Evolutionary conservation across 148 eudicot genomes (phyloP), one percentile per base, ranked within the genome.

Genomic region (Drosera capensis): DNA sequence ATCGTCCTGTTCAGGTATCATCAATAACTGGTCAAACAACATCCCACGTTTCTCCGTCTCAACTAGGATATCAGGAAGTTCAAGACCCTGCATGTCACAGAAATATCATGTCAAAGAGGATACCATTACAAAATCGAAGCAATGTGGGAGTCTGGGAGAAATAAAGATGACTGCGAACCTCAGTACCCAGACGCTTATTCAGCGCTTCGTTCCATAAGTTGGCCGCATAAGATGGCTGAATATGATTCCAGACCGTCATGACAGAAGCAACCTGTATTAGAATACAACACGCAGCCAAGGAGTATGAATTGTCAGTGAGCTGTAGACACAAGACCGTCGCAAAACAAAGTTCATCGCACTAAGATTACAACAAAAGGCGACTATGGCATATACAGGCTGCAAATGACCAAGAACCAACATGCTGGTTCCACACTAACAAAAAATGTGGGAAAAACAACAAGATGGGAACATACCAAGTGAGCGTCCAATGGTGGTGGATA

Each of bases 401-500:
- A n/a, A n/a, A n/a, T n/a, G n/a, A n/a, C n/a, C n/a, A n/a, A n/a
- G n/a, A n/a, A n/a, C n/a, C n/a, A n/a, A n/a, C n/a, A n/a, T n/a
- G 31, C 31, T 3, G 4, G 4, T 28, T 3, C 4, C 14, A 37
- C 5, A 12, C 9, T 37, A 37, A 37, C 15, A 22, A 21, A 21
- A 43, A 19, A 40, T 31, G 0, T 2, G 26, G 23, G 15, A 7
- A 47, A 40, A 21, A 25, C 25, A 6, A 22, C n/a, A 7, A 30
- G 36, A 23, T 46, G 20, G 26, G 43, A 48, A 42, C 66, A 53
- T 80, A 90, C 97, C 88, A 81, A 62, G 49, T 84, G 68, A 55
- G 93, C 93, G 63, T 90, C 93, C 65, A 90, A 52, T 7, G 97
- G 93, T 3, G 88, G 75, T 20, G 97, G 97, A 78, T 78, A 90